Evolutionary conservation across 2,329 filamentous ascomycete genomes (phyloP), one percentile per base, ranked within the genome.

Genomic region (Talaromyces sp.): DNA sequence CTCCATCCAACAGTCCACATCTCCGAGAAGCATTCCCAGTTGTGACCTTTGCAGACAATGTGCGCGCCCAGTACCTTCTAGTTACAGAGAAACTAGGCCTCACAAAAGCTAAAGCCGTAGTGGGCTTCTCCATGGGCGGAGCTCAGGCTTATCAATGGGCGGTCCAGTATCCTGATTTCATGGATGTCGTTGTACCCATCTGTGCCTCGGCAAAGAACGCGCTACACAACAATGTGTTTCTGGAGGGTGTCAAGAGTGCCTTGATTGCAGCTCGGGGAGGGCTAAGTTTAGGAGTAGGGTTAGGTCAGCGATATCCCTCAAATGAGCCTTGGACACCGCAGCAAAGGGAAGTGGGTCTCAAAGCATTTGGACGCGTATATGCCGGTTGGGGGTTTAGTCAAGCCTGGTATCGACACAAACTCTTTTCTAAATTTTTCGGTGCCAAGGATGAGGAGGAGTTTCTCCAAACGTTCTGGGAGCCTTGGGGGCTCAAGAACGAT

Each of bases 371-470:
- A 0, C 83, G 90, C 52, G 90, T 88, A 0, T 95, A 95, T 75
- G 90, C 91, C 1, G 91, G 90, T 0, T 95, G 86, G 81, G 91
- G 91, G 0, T 90, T 94, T 71, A 90, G 87, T 60, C 90, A 93
- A 71, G 84, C 89, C 0, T 94, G 93, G 71, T 94, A 94, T 71
- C 84, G 91, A 1, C 81, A 91, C 69, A 88, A 84, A 73, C 66
- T 91, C n/a, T 89, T 89, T 73, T 85, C 90, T 73, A 87, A 76
- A 1, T 79, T 73, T 0, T 82, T 93, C 9, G 88, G 89, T 0
- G 92, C 84, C 70, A 87, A 87, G 68, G 81, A 86, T 63, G 80
- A 93, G 2, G 90, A 93, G 67, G 87, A 90, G 62, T 94, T 93
- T 67, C 85, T 94, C 82, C 79, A 86, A 7, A 86, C 83, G 13